Conservation (phyloP, 306 rosid genomes). For the Fragaria ananassa region DNA sequence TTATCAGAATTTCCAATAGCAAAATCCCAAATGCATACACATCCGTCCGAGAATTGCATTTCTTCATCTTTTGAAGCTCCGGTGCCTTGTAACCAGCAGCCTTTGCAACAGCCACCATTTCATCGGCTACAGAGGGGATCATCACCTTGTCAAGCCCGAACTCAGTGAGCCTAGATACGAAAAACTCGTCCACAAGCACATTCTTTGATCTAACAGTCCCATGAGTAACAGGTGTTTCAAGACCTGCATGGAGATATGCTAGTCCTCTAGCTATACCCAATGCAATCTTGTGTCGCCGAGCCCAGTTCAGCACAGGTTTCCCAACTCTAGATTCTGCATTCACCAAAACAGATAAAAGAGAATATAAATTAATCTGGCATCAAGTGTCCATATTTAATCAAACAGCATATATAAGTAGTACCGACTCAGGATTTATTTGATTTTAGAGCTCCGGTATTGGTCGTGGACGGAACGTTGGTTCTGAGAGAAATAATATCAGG, state of each 20-base stretch:
- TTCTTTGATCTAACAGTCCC: slow-evolving; percentile 85
- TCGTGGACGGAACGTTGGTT: neutral
- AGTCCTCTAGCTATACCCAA: slow-evolving; percentile 87
- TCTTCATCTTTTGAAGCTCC: slow-evolving; percentile 92
- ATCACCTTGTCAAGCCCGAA: slow-evolving; percentile 84
- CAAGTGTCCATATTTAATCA: neutral
- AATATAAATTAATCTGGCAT: slow-evolving; percentile 2
- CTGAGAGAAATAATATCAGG: neutral
- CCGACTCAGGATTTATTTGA: neutral
- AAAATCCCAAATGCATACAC: slow-evolving; percentile 89
- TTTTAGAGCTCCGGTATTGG: neutral
- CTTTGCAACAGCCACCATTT: slow-evolving; percentile 79
- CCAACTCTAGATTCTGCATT: slow-evolving; percentile 72
- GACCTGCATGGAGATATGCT: slow-evolving; percentile 83
- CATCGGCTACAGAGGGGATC: slow-evolving; percentile 79
- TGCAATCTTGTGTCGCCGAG: slow-evolving; percentile 89
- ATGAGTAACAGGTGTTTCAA: slow-evolving; percentile 82
- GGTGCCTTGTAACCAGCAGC: slow-evolving; percentile 88
- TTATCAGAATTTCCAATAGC: slow-evolving; percentile 75
- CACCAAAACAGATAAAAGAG: slow-evolving; percentile 23
- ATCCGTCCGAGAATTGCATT: slow-evolving; percentile 82
- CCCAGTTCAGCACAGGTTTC: slow-evolving; percentile 91
- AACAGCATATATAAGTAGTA: slow-evolving; percentile 2
- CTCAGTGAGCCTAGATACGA: slow-evolving; percentile 70
- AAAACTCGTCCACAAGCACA: slow-evolving; percentile 82